Percentiles rank a stretch among this genome's conserved stretches.
Evolutionary conservation across 108 stramenopile genomes (phyloP).

Genomic region (Cyclostephanos tholiformis): DNA sequence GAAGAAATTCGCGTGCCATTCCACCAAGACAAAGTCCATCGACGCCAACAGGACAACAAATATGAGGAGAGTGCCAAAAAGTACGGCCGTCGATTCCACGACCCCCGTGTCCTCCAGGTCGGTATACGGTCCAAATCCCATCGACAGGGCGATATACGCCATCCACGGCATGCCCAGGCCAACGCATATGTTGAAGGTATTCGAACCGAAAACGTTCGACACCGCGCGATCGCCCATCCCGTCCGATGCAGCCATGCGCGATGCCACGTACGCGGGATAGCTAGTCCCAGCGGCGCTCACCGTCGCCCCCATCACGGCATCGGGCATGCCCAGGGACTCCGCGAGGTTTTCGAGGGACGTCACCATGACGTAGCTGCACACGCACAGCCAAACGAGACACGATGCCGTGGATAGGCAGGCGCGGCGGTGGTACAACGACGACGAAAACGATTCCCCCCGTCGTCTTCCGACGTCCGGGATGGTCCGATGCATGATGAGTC

Average conservation of each 20-base stretch:
- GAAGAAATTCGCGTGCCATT: constrained; percentile 75
- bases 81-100: constrained; percentile 60
- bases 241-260: constrained; percentile 83
- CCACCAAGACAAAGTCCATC: constrained; percentile 59
- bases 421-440: no score
- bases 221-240: constrained; percentile 91
- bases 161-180: constrained; percentile 86
- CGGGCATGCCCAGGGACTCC: constrained; percentile 75
- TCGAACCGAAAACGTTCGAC: constrained; percentile 78
- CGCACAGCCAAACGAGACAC: constrained; percentile 86
- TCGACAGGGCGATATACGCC: constrained; percentile 34
- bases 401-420: constrained; percentile 72
- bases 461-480: constrained; percentile 76
- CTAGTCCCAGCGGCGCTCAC: constrained; percentile 86
- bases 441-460: constrained; percentile 9
- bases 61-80: constrained; percentile 53
- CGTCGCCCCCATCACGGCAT: constrained; percentile 81
- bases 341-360: constrained; percentile 82
- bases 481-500: constrained; percentile 68
- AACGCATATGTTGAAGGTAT: constrained; percentile 85
- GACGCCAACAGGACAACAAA: constrained; percentile 62
- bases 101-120: constrained; percentile 69
- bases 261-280: constrained; percentile 81
- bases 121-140: constrained; percentile 64
- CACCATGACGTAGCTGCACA: constrained; percentile 87